Evolutionary conservation across 2,329 filamentous ascomycete genomes (phyloP), one percentile per base, ranked within the genome.

Genomic region (Lomentospora prolificans): DNA sequence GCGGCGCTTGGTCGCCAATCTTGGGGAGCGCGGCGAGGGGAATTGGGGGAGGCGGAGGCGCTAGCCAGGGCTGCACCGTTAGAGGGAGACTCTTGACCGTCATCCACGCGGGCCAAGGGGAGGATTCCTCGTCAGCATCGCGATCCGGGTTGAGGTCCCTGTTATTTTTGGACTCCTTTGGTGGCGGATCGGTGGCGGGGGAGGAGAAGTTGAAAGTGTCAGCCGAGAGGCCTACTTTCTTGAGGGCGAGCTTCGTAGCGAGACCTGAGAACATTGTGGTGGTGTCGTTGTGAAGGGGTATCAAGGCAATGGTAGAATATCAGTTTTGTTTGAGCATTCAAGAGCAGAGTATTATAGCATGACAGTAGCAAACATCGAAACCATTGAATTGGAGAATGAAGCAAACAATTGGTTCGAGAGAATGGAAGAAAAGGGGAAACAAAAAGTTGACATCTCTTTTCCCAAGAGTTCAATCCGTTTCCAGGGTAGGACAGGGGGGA

Each of bases 171-270:
- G 33, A 17, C n/a, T 50, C 39, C 3, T 36, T 55, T 8, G 50
- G 48, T 55, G 58, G 27, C 28, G 57, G 41, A 55, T 67, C 57
- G 59, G 51, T 36, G 36, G 58, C 44, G 56, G 66, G 58, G 58
- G 52, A 50, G 55, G 59, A 52, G 58, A 75, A 69, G 65, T 76
- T 69, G 56, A 82, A 67, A 50, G 73, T 66, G 60, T 81, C 70
- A 66, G 71, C 75, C 39, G 76, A 72, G 55, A 83, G 65, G 63
- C 80, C 80, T 53, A 74, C 74, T 64, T 80, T 81, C 60, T 73
- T 79, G 61, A 84, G 71, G 58, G 79, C 80, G 60, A 82, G 68
- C 66, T 83, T 83, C 50, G 79, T 79, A 14, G 75, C 74, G 57
- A 84, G 67, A 60, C 71, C 76, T 62, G 75, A 75, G 64, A 83